Conservation (phyloP, 2,329 filamentous ascomycete species). For the Cadophora malorum region DNA sequence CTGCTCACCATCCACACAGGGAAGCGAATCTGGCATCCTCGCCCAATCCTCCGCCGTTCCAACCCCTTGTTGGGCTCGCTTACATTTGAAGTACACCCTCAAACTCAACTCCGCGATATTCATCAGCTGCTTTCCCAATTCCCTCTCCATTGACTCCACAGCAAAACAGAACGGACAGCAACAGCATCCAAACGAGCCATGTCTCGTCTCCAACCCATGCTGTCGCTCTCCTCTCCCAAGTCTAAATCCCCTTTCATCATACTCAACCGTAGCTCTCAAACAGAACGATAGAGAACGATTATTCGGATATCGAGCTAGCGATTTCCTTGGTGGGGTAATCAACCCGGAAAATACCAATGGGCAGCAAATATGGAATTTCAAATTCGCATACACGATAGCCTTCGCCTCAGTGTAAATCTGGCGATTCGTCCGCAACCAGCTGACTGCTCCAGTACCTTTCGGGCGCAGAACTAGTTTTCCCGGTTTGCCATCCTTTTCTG, state of each 20-base stretch:
- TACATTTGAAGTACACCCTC: constrained; percentile 4
- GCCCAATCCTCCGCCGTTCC: constrained; percentile 1
- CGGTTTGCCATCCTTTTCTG: not conserved
- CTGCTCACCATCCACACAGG: not conserved
- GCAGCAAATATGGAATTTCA: not conserved
- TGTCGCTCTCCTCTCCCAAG: not conserved
- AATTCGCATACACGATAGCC: constrained; percentile 4
- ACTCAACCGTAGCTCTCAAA: constrained; percentile 4
- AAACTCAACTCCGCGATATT: constrained; percentile 1
- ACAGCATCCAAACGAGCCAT: not conserved
- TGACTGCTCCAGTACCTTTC: not conserved
- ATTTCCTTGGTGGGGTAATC: not conserved
- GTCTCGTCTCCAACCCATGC: not conserved
- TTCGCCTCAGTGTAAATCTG: constrained; percentile 5
- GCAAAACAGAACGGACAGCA: constrained; percentile 7
- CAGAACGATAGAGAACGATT: not conserved
- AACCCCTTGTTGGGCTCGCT: not conserved
- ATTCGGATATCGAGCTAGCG: not conserved
- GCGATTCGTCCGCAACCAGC: constrained; percentile 3
- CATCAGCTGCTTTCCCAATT: not conserved
- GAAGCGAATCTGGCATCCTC: not conserved
- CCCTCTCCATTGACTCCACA: not conserved
- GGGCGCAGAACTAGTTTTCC: not conserved
- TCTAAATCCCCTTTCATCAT: not conserved
- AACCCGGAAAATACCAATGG: not conserved